phyloP scores from a whole-genome alignment of 176 grass and related monocot species.

The Oryza punctata region DNA sequence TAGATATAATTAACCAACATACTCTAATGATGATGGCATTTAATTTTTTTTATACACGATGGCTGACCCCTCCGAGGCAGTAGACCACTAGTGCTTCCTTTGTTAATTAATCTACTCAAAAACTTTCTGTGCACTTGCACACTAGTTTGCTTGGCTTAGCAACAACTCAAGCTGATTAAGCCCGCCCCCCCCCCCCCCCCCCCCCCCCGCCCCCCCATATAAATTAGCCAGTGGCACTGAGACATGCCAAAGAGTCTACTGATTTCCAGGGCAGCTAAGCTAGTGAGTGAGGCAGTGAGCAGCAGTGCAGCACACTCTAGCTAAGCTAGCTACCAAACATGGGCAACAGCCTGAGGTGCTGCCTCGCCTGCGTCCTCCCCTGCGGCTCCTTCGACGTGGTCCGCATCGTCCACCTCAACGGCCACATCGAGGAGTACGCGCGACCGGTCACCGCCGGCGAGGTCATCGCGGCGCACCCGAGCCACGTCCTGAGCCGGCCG shows the following conservation, averaged over 20 bases:
- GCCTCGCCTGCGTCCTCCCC: conserved; percentile 84
- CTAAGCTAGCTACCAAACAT: conserved; percentile 37
- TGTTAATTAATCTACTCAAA: not conserved
- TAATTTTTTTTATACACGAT: not conserved
- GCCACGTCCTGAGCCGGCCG: conserved; percentile 75
- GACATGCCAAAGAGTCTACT: conserved; percentile 34
- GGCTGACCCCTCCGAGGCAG: not conserved
- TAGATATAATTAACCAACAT: conserved; percentile 45
- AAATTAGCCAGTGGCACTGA: conserved; percentile 26
- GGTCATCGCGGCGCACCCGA: conserved; percentile 73
- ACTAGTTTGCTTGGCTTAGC: not conserved
- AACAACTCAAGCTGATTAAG: not conserved
- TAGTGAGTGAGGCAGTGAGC: not conserved
- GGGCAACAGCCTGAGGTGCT: conserved; percentile 88
- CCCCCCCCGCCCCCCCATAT: conserved; percentile 32
- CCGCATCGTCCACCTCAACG: conserved; percentile 79
- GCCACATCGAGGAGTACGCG: conserved; percentile 77
- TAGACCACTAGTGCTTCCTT: not conserved
- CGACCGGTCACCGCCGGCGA: conserved; percentile 63
- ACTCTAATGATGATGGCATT: conserved; percentile 38
- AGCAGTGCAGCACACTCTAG: not conserved
- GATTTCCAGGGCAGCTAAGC: not conserved
- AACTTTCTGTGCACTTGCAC: not conserved
- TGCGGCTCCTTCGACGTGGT: conserved; percentile 84
- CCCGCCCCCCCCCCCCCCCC: not conserved